Evolutionary conservation across 345 rosid species (phyloP), one percentile per base, ranked within the genome.

Genomic region (Aquilaria sinensis): DNA sequence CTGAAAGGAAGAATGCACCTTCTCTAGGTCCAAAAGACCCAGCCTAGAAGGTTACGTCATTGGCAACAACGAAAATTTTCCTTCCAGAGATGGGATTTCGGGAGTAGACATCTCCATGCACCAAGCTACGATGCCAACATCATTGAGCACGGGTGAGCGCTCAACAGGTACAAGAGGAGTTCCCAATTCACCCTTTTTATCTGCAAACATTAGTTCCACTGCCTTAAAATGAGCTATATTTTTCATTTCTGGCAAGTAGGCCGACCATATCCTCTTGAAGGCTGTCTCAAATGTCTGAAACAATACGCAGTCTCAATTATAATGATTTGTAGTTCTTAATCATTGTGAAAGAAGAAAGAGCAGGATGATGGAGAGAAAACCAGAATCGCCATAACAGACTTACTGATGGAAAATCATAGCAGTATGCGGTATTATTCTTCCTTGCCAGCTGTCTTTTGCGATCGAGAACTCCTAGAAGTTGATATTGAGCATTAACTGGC

Each of bases 61-160:
- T 95, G 33, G 94, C 76, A 16, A 95, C 85, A 58, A 95, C 60
- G 60, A 91, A 72, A 70, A 91, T 77, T 60, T 66, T 88, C 69
- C 99, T 85, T 77, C 99, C 99, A 72, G 85, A 78, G 56, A 16
- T 16, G 99, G 96, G 70, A 89, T 91, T 79, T 95, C 99, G 0
- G 97, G 96, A 62, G 96, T 91, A 53, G 67, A 74, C 88, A 91
- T 78, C 70, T 90, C 99, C 85, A 95, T 76, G 80, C 74, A 61
- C 99, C 99, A 95, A 11, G 97, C 97, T 65, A 91, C 93, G 97
- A 95, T 95, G 65, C 99, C 99, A 72, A 89, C 75, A 56, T 91
- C 96, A 53, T 94, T 94, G 56, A 83, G 83, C 58, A 96, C 99
- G 31, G 80, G 85, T 56, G 81, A 73, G 12, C 90, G 85, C 57